Base-by-base conservation (phyloP, 352 stramenopile species). In the Phytophthora tentaculata region DNA sequence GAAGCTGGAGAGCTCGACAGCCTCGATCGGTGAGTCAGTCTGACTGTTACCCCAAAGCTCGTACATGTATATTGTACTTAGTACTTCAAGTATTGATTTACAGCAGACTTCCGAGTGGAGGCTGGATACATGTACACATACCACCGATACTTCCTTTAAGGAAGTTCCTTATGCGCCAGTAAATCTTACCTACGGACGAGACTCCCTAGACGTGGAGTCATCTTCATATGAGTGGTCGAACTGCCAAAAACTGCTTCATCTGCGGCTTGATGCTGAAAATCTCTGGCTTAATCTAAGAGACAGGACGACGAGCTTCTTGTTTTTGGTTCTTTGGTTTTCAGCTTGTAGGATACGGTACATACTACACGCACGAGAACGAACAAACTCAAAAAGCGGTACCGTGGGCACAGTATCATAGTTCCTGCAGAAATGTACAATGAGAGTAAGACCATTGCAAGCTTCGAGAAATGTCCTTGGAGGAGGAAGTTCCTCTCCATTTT, bases 201-300 rank as follows among this genome's bases (percentile, higher is more conserved):
- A 14, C 29, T 5, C 9, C 29, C 35, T 19, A 2, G 6, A 43
- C 35, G 28, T n/a, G 19, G 7, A 44, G 50, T 37, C 51, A 57
- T 47, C 20, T 32, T 35, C 16, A 32, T 48, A 58, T 48, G 52
- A 23, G 52, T 58, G 32, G 32, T 59, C 29, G 32, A 47, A 58
- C 23, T 14, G 26, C 17, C 20, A 49, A 59, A n/a, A 49, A 17
- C 35, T 50, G 53, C 53, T 50, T 59, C 53, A 50, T 50, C 53
- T 59, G 39, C 35, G 48, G 23, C 48, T 54, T 37, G 5, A 29
- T 48, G 35, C 19, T 48, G 19, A 29, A 35, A 58, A 58, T 5
- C 35, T n/a, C 14, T 9, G 32, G 6, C 32, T 39, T 14, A 39
- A 14, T 39, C 7, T 39, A 43, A n/a, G 14, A 43, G 35, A 43